Evolutionary conservation across 768 basidiomycete genomes (phyloP).

Genomic region (Russula brevipes): DNA sequence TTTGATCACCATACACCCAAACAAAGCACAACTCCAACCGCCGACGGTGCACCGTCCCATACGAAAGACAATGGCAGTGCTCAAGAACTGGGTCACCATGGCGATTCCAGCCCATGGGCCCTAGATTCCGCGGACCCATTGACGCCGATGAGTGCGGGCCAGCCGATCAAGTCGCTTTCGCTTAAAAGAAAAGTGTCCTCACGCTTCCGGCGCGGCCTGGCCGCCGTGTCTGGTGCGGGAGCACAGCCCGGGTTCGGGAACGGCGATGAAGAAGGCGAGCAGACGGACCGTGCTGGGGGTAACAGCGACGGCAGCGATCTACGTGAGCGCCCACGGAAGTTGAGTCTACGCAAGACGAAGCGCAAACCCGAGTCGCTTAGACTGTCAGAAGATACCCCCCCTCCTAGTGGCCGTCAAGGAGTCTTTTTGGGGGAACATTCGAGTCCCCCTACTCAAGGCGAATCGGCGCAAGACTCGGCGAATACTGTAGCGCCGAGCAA

Average conservation of each 20-base stretch:
- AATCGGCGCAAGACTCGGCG: not conserved
- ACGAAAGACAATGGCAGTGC: constrained; percentile 6
- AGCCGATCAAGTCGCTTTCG: constrained; percentile 13
- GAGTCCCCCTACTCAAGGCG: not conserved
- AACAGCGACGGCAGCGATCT: not conserved
- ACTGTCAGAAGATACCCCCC: constrained; percentile 9
- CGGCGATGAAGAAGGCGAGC: not conserved
- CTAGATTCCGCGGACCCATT: not conserved
- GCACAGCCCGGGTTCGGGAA: not conserved
- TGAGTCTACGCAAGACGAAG: constrained; percentile 10
- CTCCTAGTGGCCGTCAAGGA: not conserved
- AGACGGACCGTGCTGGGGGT: not conserved
- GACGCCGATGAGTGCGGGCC: not conserved
- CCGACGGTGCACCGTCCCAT: not conserved
- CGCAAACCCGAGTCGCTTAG: constrained; percentile 17
- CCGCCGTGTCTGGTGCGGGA: not conserved
- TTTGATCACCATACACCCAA: not conserved
- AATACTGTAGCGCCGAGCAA: not conserved
- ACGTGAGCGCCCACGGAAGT: constrained; percentile 16
- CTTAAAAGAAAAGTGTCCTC: constrained; percentile 24
- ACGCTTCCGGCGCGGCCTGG: constrained; percentile 13
- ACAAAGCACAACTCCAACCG: not conserved
- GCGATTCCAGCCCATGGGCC: not conserved
- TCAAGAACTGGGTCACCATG: not conserved
- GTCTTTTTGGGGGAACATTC: not conserved